Conservation (phyloP, 352 stramenopile genomes). For the Pelagophyceae sp. region DNA sequence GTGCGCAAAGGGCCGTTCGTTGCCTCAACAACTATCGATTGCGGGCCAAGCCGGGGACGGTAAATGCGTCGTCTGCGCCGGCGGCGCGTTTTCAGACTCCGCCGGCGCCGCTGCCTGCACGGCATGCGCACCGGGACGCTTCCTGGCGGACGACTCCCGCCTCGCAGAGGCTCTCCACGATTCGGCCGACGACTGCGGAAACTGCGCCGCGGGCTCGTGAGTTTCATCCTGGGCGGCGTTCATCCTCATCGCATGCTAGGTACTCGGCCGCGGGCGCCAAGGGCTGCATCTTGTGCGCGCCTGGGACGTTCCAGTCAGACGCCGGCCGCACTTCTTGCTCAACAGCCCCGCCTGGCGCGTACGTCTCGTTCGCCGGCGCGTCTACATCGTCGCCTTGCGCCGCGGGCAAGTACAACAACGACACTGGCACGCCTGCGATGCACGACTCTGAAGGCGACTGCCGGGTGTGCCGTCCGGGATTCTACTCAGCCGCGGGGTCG, state of each 20-base stretch:
- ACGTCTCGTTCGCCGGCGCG: background rate
- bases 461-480: background rate
- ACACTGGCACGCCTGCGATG: background rate
- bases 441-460: background rate
- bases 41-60: too few relatives aligned
- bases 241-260: too few relatives aligned
- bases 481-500: background rate
- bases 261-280: background rate
- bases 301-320: background rate
- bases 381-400: slow-evolving; percentile 36
- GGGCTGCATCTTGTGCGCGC: background rate
- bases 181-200: too few relatives aligned
- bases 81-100: too few relatives aligned
- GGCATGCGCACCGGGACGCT: too few relatives aligned
- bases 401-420: slow-evolving; percentile 43
- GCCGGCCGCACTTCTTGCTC: background rate
- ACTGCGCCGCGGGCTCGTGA: too few relatives aligned
- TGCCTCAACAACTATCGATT: too few relatives aligned
- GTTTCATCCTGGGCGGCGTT: too few relatives aligned
- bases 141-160: too few relatives aligned
- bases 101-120: background rate
- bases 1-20: too few relatives aligned
- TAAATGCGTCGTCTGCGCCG: too few relatives aligned
- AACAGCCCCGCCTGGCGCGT: background rate
- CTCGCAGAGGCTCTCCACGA: too few relatives aligned